A percentile compares a stretch with the other conserved stretches of the same genome.
phyloP scores from a whole-genome alignment of 2,329 filamentous ascomycete genomes.

The Diplodia mutila region DNA sequence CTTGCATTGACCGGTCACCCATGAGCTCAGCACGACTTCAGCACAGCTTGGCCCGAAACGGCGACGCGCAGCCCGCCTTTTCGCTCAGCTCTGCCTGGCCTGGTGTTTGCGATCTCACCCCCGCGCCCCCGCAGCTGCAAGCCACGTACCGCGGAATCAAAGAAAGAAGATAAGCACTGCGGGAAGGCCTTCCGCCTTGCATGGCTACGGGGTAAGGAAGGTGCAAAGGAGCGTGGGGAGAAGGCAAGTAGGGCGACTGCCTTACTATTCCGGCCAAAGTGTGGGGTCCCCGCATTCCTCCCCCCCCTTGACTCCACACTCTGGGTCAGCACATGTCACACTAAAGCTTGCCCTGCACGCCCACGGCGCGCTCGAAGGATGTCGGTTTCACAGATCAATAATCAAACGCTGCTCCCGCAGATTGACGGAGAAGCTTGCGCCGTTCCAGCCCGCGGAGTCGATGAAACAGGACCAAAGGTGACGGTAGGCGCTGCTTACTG shows the following conservation, averaged over 20 bases:
- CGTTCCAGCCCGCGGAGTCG: too few species aligned
- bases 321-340: background rate
- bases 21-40: slow-evolving; percentile 9
- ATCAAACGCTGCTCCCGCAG: too few species aligned
- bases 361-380: too few species aligned
- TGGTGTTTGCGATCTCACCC: too few species aligned
- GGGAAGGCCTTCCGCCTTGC: background rate
- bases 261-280: slow-evolving; percentile 3
- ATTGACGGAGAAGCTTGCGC: too few species aligned
- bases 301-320: background rate
- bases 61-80: background rate
- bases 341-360: background rate
- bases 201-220: background rate
- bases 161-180: background rate
- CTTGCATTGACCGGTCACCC: background rate
- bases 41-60: background rate
- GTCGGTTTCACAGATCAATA: too few species aligned
- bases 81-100: background rate
- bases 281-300: slow-evolving; percentile 19
- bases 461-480: slow-evolving; percentile 15
- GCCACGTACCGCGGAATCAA: background rate
- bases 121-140: background rate
- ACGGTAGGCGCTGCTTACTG: background rate
- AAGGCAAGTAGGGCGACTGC: slow-evolving; percentile 1
- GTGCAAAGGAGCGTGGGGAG: background rate